These are phyloP conservation scores for Penicillium sp. DNA, from an alignment of 2,329 filamentous ascomycete genomes.

Conservation along the genomic window DNA sequence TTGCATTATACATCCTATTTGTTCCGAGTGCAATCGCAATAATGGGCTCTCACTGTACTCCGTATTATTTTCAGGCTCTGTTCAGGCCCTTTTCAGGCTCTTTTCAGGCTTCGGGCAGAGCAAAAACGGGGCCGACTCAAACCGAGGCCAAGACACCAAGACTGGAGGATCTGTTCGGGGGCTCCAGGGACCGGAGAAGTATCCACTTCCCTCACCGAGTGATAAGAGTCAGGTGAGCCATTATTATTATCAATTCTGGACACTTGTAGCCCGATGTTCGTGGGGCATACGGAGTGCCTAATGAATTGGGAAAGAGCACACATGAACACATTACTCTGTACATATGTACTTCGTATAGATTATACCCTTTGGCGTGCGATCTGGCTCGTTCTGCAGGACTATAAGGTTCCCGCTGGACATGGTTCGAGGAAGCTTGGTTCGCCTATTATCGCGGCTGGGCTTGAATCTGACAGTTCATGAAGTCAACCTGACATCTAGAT, in stretches of 20 bases:
- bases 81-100: not conserved
- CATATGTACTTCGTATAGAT: too few species aligned
- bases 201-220: slow-evolving; percentile 1
- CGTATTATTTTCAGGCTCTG: not conserved
- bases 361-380: not conserved
- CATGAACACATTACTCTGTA: too few species aligned
- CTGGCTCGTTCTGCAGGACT: not conserved
- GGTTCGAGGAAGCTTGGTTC: slow-evolving; percentile 7
- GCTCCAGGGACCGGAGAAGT: not conserved
- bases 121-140: not conserved
- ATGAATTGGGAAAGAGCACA: too few species aligned
- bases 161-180: slow-evolving; percentile 1
- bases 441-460: not conserved
- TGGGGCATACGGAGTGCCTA: too few species aligned
- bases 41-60: not conserved
- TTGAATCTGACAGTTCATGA: not conserved
- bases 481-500: not conserved
- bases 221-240: not conserved
- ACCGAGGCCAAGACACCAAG: slow-evolving; percentile 4
- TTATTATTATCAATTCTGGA: not conserved
- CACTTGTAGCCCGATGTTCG: too few species aligned
- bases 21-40: not conserved
- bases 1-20: not conserved
- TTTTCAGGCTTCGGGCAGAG: not conserved
- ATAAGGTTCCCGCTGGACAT: slow-evolving; percentile 3